Evolutionary conservation across 108 stramenopile species (phyloP).

Genomic region (Fistulifera pelliculosa): DNA sequence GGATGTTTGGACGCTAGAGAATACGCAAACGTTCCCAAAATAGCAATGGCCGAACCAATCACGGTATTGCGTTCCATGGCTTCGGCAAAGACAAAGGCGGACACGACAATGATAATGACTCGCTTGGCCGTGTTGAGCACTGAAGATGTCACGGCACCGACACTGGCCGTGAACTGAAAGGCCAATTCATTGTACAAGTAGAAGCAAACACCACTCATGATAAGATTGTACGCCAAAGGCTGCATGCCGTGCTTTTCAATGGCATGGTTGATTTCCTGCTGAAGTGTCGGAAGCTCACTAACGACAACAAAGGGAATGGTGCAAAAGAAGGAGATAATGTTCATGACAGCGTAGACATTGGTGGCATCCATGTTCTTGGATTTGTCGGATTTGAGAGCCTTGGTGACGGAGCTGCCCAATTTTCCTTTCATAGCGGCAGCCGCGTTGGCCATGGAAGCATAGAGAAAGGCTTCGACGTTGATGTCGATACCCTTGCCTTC

Average conservation of each 20-base stretch:
- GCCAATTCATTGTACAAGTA: conserved; percentile 96
- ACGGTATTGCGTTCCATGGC: conserved; percentile 85
- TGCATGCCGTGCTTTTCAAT: conserved; percentile 41
- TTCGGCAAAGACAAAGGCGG: conserved; percentile 70
- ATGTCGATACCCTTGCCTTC: conserved; percentile 89
- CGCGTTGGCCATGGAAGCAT: conserved; percentile 87
- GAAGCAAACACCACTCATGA: conserved; percentile 83
- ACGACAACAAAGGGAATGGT: conserved; percentile 84
- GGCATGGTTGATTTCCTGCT: conserved; percentile 49
- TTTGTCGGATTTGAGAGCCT: conserved; percentile 69
- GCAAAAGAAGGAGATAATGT: conserved; percentile 83
- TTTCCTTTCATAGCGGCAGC: conserved; percentile 86
- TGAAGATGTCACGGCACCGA: conserved; percentile 71
- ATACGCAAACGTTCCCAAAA: conserved; percentile 77
- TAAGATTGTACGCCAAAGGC: conserved; percentile 55
- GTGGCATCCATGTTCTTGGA: conserved; percentile 93
- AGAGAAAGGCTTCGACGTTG: conserved; percentile 80
- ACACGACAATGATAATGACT: conserved; percentile 84
- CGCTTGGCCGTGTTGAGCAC: conserved; percentile 89
- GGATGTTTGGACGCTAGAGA: conserved; percentile 39
- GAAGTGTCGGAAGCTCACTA: conserved; percentile 55
- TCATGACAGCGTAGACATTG: conserved; percentile 93
- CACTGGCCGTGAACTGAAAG: conserved; percentile 78
- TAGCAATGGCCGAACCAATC: conserved; percentile 79
- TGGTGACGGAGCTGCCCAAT: conserved; percentile 80